Evolutionary conservation across 2,329 filamentous ascomycete species (phyloP).

Genomic region (Paraphoma sp.): DNA sequence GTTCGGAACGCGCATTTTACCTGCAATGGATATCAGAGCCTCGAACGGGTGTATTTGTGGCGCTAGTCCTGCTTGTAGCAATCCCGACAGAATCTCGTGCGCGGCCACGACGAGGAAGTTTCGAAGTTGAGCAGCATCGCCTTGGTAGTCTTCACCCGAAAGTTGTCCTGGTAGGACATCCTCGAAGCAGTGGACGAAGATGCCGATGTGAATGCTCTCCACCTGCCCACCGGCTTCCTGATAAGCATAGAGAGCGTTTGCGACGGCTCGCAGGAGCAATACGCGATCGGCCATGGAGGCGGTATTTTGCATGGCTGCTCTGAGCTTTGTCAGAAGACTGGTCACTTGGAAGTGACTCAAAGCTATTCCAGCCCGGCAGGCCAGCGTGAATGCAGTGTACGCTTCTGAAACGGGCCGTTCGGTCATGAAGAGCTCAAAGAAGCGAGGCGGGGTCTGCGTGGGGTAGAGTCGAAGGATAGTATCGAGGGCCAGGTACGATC

Average conservation of each 20-base stretch:
- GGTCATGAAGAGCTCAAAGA: constrained; percentile 55
- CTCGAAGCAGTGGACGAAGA: constrained; percentile 46
- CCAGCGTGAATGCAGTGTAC: constrained; percentile 56
- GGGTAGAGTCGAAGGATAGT: constrained; percentile 57
- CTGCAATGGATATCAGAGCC: constrained; percentile 40
- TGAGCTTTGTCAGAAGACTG: constrained; percentile 42
- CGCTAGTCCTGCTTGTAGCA: constrained; percentile 39
- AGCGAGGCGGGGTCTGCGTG: constrained; percentile 47
- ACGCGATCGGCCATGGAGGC: constrained; percentile 28
- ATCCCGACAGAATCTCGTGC: constrained; percentile 27
- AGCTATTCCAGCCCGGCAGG: constrained; percentile 53
- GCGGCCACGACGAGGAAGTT: constrained; percentile 30
- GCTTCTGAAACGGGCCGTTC: constrained; percentile 55
- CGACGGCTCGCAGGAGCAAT: constrained; percentile 45
- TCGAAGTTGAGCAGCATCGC: constrained; percentile 25
- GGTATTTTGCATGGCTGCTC: constrained; percentile 22
- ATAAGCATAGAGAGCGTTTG: constrained; percentile 52
- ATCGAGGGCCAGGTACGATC: constrained; percentile 59
- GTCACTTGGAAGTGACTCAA: constrained; percentile 42
- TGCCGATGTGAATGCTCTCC: constrained; percentile 44
- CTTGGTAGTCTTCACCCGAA: constrained; percentile 22
- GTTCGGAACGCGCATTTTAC: constrained; percentile 30
- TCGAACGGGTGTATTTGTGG: constrained; percentile 26
- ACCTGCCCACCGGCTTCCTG: constrained; percentile 49
- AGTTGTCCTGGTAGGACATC: constrained; percentile 28